Percentiles rank a stretch among this genome's conserved stretches.
phyloP scores from a whole-genome alignment of 2,329 filamentous ascomycete genomes.

The Fusarium longipes region DNA sequence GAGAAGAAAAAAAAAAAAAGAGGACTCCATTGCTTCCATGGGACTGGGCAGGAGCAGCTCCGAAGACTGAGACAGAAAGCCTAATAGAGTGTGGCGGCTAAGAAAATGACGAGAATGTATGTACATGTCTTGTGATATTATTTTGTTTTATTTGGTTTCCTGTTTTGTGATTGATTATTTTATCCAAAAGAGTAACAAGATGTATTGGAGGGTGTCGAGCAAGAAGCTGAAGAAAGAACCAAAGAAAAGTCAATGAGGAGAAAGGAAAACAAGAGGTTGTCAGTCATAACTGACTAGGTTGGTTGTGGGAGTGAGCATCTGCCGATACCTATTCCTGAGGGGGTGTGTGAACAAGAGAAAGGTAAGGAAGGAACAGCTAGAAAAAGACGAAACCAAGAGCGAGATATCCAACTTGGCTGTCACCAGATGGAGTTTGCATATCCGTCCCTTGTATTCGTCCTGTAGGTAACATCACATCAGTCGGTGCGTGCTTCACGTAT shows the following conservation, averaged over 20 bases:
- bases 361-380: neutral
- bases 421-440: slow-evolving; percentile 33
- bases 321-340: neutral
- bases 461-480: slow-evolving; percentile 25
- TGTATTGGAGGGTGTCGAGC: neutral
- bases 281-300: neutral
- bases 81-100: slow-evolving; percentile 18
- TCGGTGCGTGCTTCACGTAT: slow-evolving; percentile 19
- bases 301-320: slow-evolving; percentile 25
- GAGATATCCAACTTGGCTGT: slow-evolving; percentile 20
- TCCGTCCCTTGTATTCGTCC: slow-evolving; percentile 26
- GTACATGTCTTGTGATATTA: slow-evolving; percentile 15
- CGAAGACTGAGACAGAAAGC: slow-evolving; percentile 1
- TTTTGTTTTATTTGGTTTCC: neutral
- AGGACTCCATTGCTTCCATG: too few relatives aligned
- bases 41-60: slow-evolving; percentile 5
- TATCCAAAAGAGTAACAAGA: slow-evolving; percentile 27
- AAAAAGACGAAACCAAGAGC: slow-evolving; percentile 11
- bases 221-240: slow-evolving; percentile 16
- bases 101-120: slow-evolving; percentile 15
- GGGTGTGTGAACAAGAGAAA: slow-evolving; percentile 4
- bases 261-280: neutral
- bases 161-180: neutral
- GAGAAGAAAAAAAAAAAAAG: neutral
- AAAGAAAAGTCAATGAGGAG: neutral